Conservation (phyloP, 805 yeast species). For the Saturnispora bothae region DNA sequence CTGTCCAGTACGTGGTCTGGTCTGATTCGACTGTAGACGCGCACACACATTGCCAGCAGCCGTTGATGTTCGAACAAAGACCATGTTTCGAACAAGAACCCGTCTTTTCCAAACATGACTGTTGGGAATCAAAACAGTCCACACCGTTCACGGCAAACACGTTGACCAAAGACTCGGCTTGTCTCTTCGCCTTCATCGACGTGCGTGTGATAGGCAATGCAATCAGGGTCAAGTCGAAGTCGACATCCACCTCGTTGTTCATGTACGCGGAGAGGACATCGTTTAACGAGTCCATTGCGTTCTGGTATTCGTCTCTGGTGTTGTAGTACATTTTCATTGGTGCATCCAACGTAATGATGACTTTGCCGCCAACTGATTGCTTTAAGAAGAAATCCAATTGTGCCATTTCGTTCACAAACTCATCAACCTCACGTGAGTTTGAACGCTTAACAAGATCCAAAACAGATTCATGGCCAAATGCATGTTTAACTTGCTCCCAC, state of each 20-base stretch:
- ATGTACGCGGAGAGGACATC: constrained; percentile 14
- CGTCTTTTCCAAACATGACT: constrained; percentile 35
- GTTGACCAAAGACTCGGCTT: neutral
- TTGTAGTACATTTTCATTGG: constrained; percentile 32
- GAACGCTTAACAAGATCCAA: constrained; percentile 17
- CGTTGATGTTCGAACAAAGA: constrained; percentile 31
- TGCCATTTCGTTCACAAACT: constrained; percentile 38
- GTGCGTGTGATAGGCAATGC: constrained; percentile 24
- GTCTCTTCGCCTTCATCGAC: neutral
- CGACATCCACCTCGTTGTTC: constrained; percentile 4
- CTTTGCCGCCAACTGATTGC: constrained; percentile 16
- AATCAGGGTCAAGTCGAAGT: constrained; percentile 25
- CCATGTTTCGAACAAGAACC: constrained; percentile 47
- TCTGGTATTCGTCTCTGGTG: constrained; percentile 32
- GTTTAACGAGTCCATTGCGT: constrained; percentile 29
- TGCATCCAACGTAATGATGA: constrained; percentile 34
- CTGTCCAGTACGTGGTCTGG: constrained; percentile 45
- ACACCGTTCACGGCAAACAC: neutral
- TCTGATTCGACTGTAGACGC: constrained; percentile 32
- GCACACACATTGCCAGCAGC: constrained; percentile 44
- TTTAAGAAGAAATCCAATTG: constrained; percentile 34
- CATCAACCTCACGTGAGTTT: constrained; percentile 32
- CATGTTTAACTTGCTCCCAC: constrained; percentile 28
- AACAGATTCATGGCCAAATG: constrained; percentile 11
- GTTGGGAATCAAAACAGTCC: constrained; percentile 24